These are phyloP conservation scores for Ampelocalamus luodianensis DNA, from an alignment of 176 grass and related monocot species.

Conservation along the genomic window DNA sequence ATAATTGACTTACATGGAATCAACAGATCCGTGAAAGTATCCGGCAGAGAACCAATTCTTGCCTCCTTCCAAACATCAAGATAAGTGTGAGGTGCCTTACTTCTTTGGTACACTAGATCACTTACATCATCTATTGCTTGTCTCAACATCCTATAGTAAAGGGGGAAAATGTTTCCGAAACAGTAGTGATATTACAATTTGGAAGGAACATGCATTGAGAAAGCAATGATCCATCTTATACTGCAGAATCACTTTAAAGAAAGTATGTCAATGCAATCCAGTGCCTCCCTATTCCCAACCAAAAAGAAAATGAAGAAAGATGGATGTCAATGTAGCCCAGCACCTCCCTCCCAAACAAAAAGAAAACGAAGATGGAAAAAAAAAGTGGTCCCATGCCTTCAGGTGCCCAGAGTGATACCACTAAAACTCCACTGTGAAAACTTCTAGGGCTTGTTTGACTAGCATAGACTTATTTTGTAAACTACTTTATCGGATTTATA, in stretches of 20 bases:
- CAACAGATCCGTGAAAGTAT: constrained; percentile 63
- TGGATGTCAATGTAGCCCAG: neutral
- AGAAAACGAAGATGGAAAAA: neutral
- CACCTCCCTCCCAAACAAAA: constrained; percentile 4
- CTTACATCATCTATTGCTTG: constrained; percentile 54
- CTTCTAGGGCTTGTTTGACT: neutral
- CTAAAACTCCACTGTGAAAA: constrained; percentile 16
- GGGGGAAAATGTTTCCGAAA: constrained; percentile 2
- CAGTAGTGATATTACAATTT: constrained; percentile 28
- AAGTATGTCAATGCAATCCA: constrained; percentile 10
- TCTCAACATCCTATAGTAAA: constrained; percentile 53
- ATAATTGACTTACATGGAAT: constrained; percentile 62
- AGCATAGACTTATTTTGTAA: constrained; percentile 3
- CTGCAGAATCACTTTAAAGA: neutral
- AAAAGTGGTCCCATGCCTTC: neutral
- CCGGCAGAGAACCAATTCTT: constrained; percentile 50
- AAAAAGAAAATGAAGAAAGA: neutral
- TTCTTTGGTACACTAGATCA: constrained; percentile 58
- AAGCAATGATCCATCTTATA: constrained; percentile 2
- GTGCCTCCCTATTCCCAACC: neutral
- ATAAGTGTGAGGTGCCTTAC: constrained; percentile 62
- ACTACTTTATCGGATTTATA: neutral
- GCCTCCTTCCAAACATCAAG: constrained; percentile 68
- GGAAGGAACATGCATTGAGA: neutral
- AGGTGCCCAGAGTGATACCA: neutral